These are phyloP conservation scores for Mucor racemosus DNA, from an alignment of 371 early-diverging fungal genomes.

Conservation along the genomic window DNA sequence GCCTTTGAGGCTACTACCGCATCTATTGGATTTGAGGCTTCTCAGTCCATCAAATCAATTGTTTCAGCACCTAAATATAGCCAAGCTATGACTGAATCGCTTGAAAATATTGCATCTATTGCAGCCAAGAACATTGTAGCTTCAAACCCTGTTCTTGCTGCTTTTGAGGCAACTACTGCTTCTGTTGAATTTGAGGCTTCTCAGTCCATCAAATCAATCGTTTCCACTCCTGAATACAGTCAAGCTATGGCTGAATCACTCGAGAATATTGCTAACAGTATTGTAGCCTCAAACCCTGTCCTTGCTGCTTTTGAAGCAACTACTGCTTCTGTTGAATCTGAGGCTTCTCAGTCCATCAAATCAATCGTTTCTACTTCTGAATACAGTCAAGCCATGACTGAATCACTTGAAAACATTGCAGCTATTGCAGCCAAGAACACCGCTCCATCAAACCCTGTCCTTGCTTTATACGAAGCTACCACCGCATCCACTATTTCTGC, in stretches of 20 bases:
- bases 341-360: slow-evolving; percentile 1
- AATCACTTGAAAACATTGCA: neutral
- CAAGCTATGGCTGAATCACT: neutral
- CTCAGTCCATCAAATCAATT: neutral
- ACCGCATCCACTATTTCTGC: neutral
- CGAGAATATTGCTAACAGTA: neutral
- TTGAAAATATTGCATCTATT: neutral
- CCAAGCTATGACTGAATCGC: neutral
- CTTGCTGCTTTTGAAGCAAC: slow-evolving; percentile 18
- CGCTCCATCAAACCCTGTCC: neutral
- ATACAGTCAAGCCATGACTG: neutral
- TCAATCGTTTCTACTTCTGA: neutral
- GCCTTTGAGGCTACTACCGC: slow-evolving; percentile 10
- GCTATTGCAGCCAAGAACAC: neutral
- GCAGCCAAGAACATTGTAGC: neutral
- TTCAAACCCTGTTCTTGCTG: slow-evolving; percentile 13
- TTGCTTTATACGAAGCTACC: slow-evolving; percentile 18
- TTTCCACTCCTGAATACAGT: neutral
- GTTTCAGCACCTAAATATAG: neutral
- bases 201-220: neutral
- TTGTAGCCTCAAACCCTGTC: neutral
- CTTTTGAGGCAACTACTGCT: slow-evolving; percentile 10
- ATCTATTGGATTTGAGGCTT: neutral
- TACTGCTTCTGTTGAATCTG: neutral
- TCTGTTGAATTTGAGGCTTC: neutral